Percentiles rank a stretch among this genome's conserved stretches.
Conservation (phyloP, 192 early-diverging fungal genomes). For the Coemansia sp. region DNA sequence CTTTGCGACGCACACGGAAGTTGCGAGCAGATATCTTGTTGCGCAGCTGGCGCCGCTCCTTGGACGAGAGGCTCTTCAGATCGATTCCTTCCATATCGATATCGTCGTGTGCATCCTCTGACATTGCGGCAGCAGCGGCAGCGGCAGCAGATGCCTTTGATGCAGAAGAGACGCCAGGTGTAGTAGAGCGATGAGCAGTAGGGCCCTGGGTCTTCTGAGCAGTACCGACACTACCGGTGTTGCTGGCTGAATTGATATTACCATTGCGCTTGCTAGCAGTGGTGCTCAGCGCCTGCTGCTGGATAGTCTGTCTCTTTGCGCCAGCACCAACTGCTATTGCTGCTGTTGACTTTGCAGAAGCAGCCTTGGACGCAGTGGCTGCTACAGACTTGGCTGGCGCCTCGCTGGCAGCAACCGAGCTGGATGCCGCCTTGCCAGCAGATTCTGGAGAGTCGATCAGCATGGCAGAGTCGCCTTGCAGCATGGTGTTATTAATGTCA, state of each 20-base stretch:
- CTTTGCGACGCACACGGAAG: constrained; percentile 83
- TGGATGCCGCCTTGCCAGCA: neutral
- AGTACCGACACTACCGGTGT: neutral
- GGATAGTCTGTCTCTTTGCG: constrained; percentile 21
- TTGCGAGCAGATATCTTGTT: constrained; percentile 88
- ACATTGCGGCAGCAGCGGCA: constrained; percentile 11
- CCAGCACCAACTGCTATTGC: neutral
- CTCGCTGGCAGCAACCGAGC: neutral
- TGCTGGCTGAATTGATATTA: neutral
- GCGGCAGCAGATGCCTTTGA: constrained; percentile 2
- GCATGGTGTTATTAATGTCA: neutral
- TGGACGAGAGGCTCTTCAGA: constrained; percentile 65
- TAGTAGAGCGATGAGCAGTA: constrained; percentile 1
- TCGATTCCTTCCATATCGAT: constrained; percentile 54
- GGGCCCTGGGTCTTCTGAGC: neutral
- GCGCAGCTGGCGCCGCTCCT: constrained; percentile 78
- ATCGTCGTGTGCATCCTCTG: constrained; percentile 31
- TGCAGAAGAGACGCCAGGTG: neutral
- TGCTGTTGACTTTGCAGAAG: neutral
- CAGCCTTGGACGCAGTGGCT: neutral
- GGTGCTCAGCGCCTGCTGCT: constrained; percentile 25
- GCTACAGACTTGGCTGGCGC: constrained; percentile 1
- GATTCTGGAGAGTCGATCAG: constrained; percentile 21
- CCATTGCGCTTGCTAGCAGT: constrained; percentile 12
- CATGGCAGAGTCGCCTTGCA: constrained; percentile 23